Conservation (phyloP, 2,329 filamentous ascomycete genomes). For the Phaeosphaeria sp. region DNA sequence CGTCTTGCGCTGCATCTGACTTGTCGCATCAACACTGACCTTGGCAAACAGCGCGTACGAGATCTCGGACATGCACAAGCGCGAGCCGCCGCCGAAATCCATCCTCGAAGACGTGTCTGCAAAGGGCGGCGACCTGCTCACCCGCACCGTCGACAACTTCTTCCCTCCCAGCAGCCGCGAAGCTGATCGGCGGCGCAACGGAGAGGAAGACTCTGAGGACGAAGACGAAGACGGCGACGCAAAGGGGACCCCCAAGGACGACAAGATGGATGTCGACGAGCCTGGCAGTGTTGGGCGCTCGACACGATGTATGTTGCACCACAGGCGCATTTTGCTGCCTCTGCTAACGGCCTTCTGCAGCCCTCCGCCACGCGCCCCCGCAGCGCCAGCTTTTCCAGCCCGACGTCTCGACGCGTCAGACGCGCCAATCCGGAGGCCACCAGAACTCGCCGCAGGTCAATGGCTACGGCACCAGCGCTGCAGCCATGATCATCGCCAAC, state of each 20-base stretch:
- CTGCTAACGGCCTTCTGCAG: slow-evolving; percentile 34
- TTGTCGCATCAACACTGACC: slow-evolving; percentile 5
- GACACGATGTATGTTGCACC: slow-evolving; percentile 37
- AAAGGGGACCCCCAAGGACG: slow-evolving; percentile 57
- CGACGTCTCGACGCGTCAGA: slow-evolving; percentile 72
- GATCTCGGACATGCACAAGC: slow-evolving; percentile 76
- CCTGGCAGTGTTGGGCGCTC: slow-evolving; percentile 49
- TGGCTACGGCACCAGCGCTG: slow-evolving; percentile 44
- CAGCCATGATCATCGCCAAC: slow-evolving; percentile 66
- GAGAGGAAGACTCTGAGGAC: slow-evolving; percentile 61
- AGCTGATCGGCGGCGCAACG: slow-evolving; percentile 56
- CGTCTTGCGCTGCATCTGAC: slow-evolving; percentile 22
- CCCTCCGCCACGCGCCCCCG: slow-evolving; percentile 80
- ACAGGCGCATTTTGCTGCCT: background rate
- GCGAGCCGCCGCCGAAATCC: slow-evolving; percentile 84
- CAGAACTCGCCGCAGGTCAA: slow-evolving; percentile 54
- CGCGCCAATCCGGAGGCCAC: slow-evolving; percentile 58
- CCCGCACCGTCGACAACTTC: slow-evolving; percentile 80
- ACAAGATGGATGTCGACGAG: slow-evolving; percentile 54
- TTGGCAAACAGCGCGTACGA: slow-evolving; percentile 69
- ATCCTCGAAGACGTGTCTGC: slow-evolving; percentile 82
- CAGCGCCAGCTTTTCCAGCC: slow-evolving; percentile 86
- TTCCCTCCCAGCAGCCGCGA: slow-evolving; percentile 57
- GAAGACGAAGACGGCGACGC: slow-evolving; percentile 51
- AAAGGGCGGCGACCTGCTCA: slow-evolving; percentile 80